Evolutionary conservation across 2,329 filamentous ascomycete genomes (phyloP).

Genomic region (Nemania serpens): DNA sequence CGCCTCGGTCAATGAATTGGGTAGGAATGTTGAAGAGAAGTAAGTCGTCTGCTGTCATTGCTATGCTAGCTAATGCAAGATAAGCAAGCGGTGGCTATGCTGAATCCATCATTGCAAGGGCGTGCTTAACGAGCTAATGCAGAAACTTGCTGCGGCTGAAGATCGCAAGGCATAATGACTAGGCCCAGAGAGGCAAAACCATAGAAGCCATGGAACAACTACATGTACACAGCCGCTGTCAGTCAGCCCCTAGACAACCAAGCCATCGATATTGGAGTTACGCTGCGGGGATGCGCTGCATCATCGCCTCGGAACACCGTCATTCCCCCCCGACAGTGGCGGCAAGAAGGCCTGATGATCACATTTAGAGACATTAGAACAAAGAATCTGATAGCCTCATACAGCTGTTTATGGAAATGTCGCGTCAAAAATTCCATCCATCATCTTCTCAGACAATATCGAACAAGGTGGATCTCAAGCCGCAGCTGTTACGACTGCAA

Average conservation of each 20-base stretch:
- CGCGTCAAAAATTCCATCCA: too few species aligned
- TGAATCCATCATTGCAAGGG: neutral
- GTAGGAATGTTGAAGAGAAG: neutral
- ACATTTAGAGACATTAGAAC: too few species aligned
- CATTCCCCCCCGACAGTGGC: too few species aligned
- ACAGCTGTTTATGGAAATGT: too few species aligned
- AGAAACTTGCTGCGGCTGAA: constrained; percentile 18
- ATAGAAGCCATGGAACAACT: constrained; percentile 15
- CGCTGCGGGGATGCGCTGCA: too few species aligned
- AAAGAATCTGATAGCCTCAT: too few species aligned
- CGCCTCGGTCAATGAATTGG: constrained; percentile 5
- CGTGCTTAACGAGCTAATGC: neutral
- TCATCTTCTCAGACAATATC: too few species aligned
- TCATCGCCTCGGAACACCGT: too few species aligned
- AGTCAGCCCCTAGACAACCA: neutral
- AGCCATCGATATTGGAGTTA: neutral
- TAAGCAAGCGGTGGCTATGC: neutral
- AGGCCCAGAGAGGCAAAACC: neutral
- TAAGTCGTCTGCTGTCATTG: neutral
- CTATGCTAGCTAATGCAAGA: neutral
- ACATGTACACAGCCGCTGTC: constrained; percentile 9
- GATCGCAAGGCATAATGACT: constrained; percentile 3
- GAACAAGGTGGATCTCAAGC: too few species aligned
- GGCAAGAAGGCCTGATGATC: too few species aligned
- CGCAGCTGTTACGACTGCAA: neutral